Conservation (phyloP, 1,139 yeast genomes). For the Lodderomyces jiufengensis region DNA sequence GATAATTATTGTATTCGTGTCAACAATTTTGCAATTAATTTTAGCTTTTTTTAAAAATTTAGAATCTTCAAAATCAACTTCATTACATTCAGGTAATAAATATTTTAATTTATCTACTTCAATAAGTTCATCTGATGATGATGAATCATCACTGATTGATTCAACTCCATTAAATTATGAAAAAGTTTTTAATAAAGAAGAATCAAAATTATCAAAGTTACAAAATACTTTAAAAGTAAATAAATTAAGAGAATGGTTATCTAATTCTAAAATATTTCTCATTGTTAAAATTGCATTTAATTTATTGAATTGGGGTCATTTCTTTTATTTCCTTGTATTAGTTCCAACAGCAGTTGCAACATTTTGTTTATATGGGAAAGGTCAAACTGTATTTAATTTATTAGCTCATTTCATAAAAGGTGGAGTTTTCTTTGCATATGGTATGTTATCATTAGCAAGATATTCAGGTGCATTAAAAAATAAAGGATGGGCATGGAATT, state of each 20-base stretch:
- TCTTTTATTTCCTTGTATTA: slow-evolving; percentile 57
- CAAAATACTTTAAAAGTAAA: slow-evolving; percentile 4
- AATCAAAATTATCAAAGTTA: too few species aligned
- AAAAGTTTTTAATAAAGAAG: slow-evolving; percentile 1
- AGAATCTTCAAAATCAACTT: slow-evolving; percentile 5
- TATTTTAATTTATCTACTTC: slow-evolving; percentile 19
- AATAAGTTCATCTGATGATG: slow-evolving; percentile 7
- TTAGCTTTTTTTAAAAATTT: slow-evolving; percentile 33
- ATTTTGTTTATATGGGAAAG: slow-evolving; percentile 67
- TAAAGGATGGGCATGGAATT: slow-evolving; percentile 93
- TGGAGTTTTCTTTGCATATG: slow-evolving; percentile 76
- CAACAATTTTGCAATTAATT: slow-evolving; percentile 50
- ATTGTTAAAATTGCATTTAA: slow-evolving; percentile 34
- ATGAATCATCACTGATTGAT: slow-evolving; percentile 17
- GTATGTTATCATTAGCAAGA: slow-evolving; percentile 73
- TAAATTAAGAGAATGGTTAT: slow-evolving; percentile 10
- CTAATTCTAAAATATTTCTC: slow-evolving; percentile 10
- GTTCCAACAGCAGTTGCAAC: slow-evolving; percentile 75
- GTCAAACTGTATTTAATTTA: slow-evolving; percentile 64
- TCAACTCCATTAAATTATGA: slow-evolving; percentile 10
- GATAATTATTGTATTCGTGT: slow-evolving; percentile 56
- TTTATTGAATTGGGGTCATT: slow-evolving; percentile 61
- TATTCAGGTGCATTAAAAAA: slow-evolving; percentile 77
- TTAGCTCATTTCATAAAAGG: slow-evolving; percentile 97
- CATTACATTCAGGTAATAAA: slow-evolving; percentile 5